phyloP scores from a whole-genome alignment of 1,284 basidiomycete genomes.

The Neotropicomus parvogracilis region DNA sequence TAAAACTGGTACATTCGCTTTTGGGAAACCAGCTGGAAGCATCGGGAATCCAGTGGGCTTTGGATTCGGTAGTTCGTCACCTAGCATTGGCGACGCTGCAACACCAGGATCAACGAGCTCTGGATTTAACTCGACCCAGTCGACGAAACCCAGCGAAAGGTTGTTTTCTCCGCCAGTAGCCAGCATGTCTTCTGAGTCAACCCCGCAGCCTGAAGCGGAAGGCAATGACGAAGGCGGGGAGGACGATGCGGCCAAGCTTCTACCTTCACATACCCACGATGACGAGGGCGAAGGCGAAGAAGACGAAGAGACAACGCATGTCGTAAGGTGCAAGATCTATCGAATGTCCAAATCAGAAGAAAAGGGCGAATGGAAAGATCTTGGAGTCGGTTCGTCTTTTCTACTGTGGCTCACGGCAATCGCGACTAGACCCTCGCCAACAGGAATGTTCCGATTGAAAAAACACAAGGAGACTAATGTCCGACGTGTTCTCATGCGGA shows the following conservation, averaged over 20 bases:
- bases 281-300: conserved; percentile 80
- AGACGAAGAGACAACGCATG: conserved; percentile 68
- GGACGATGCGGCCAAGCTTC: conserved; percentile 32
- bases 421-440: conserved; percentile 9
- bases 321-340: conserved; percentile 61
- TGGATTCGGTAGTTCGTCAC: conserved; percentile 45
- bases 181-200: conserved; percentile 32
- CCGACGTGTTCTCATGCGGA: conserved; percentile 62
- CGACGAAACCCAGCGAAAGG: conserved; percentile 24
- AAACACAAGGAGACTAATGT: conserved; percentile 58
- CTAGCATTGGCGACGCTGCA: conserved; percentile 28
- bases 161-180: conserved; percentile 30
- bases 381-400: conserved; percentile 52
- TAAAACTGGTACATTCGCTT: conserved; percentile 24
- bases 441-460: conserved; percentile 67
- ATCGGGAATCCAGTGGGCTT: conserved; percentile 60
- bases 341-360: conserved; percentile 56
- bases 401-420: neutral
- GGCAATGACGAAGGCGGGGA: conserved; percentile 35
- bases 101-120: conserved; percentile 16
- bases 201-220: conserved; percentile 35
- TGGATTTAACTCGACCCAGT: conserved; percentile 26
- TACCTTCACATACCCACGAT: conserved; percentile 50
- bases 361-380: conserved; percentile 52
- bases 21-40: conserved; percentile 40